Base-by-base conservation (phyloP, 768 basidiomycete genomes). In the Rhizopogon sp. region DNA sequence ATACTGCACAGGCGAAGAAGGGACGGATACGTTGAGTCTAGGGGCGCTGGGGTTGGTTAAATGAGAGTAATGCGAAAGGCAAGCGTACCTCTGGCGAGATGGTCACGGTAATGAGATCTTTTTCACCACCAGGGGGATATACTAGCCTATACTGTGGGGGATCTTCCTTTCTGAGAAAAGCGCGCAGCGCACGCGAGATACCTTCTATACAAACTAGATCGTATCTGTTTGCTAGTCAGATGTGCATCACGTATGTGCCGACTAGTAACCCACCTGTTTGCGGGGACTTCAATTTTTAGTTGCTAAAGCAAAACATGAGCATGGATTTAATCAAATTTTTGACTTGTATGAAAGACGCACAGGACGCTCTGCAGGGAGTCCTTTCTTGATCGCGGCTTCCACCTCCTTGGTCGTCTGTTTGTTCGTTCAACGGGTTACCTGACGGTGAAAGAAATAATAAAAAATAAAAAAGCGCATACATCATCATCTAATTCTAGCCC, bases 401-500 rank as follows among this genome's bases (percentile, higher is more conserved):
- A 94, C 91, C 60, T 92, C 90, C 62, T 83, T 81, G 0, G 94
- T 96, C 25, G 94, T 98, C 94, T 97, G 60, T 6, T 54, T n/a
- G 8, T 39, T 33, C 8, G 20, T 50, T 57, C 57, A 56, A 52
- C 5, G 37, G 7, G 16, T 52, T 14, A 53, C 47, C 43, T 46
- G 7, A 6, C 17, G 28, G 31, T 14, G 40, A 16, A 51, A 43
- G 22, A 28, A 7, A 51, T 44, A 25, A 28, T 6, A 51, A 43
- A 25, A 28, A 7, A 33, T 35, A 5, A 5, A 41, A 50, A 40
- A 8, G 33, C 14, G 77, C 88, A 61, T 66, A 98, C 96, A 74
- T 99, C 97, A 74, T 97, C 97, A 66, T 99, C 97, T 35, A 98
- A 78, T 74, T 99, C 97, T 45, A 99, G 76, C 53, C 97, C 97